These are phyloP conservation scores for Chimonanthus salicifolius DNA, from an alignment of 164 flowering plant genomes.

Conservation along the genomic window DNA sequence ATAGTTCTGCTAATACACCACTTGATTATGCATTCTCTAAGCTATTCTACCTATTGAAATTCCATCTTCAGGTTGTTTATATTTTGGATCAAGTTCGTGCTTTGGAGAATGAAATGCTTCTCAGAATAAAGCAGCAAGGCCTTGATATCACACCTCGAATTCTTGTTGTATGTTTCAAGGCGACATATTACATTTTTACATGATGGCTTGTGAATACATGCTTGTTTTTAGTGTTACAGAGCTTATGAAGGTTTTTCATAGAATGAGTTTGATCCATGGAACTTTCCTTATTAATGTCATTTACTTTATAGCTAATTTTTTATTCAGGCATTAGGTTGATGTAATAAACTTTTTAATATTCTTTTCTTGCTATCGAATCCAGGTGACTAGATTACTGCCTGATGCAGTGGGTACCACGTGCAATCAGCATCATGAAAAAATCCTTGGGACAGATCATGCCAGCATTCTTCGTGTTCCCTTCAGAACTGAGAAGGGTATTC, in stretches of 20 bases:
- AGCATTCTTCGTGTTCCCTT: constrained; percentile 89
- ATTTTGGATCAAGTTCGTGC: constrained; percentile 99
- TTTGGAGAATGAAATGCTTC: constrained; percentile 93
- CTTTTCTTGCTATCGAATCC: constrained; percentile 13
- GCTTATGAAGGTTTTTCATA: background rate
- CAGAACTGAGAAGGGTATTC: constrained; percentile 83
- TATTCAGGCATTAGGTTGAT: background rate
- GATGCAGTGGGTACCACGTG: constrained; percentile 99
- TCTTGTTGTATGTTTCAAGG: constrained; percentile 54
- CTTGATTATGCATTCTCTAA: background rate
- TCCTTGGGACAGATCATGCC: constrained; percentile 69
- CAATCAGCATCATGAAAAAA: constrained; percentile 82
- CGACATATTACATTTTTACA: background rate
- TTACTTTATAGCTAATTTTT: background rate
- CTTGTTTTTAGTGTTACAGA: background rate
- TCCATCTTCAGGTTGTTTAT: constrained; percentile 68
- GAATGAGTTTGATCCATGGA: background rate
- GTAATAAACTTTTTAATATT: background rate
- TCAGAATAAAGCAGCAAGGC: constrained; percentile 90
- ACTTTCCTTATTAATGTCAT: background rate
- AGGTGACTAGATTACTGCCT: constrained; percentile 92
- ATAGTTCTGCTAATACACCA: background rate
- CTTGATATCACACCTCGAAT: constrained; percentile 82
- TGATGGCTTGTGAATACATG: background rate
- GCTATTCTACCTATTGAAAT: background rate